Base-by-base conservation (phyloP, 257 asterid genomes). In the Solanum stenotomum region DNA sequence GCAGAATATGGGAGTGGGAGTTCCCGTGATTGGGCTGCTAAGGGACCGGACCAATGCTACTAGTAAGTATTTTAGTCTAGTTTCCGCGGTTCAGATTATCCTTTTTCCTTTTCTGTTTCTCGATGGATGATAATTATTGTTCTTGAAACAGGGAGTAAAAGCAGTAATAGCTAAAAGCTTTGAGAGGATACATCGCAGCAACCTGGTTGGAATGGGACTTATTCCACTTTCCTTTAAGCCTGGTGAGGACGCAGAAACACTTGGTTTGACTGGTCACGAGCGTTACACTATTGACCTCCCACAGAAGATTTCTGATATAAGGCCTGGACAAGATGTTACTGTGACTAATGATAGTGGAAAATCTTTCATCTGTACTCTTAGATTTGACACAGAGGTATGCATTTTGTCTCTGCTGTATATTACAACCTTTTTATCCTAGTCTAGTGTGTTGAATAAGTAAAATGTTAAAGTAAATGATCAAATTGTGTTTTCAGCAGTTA, bases 21-120 rank as follows among this genome's bases (percentile, higher is more conserved):
- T 90, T 96, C 99, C 85, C 95, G 99, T 40, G 99, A 96, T 86
- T 96, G 99, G 99, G 99, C 98, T 84, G 99, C 99, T 86, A 96
- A 96, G 92, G 29, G 29, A 27, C 98, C 98, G 29, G 29, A 27
- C 98, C 98, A 37, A 96, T 94, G 98, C 93, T 96, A 71, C 98
- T 90, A 96, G 99, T 93, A 79, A 89, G 93, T 83, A 65, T 27
- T 46, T 42, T 38, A 31, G 25, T 8, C 56, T 13, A 27, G 15
- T 42, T 29, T 29, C 25, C 8, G 12, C 5, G 2, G 84, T 77
- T 77, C 33, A 77, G 10, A 25, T 14, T 8, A 14, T 42, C 85
- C 85, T 78, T 14, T 42, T 42, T 37, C 5, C 6, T 72, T 9
- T 22, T 20, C 52, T 23, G 1, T 76, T 1, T 77, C 63, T 25